phyloP scores from a whole-genome alignment of 176 grass and related monocot genomes.

The Musa schizocarpa region DNA sequence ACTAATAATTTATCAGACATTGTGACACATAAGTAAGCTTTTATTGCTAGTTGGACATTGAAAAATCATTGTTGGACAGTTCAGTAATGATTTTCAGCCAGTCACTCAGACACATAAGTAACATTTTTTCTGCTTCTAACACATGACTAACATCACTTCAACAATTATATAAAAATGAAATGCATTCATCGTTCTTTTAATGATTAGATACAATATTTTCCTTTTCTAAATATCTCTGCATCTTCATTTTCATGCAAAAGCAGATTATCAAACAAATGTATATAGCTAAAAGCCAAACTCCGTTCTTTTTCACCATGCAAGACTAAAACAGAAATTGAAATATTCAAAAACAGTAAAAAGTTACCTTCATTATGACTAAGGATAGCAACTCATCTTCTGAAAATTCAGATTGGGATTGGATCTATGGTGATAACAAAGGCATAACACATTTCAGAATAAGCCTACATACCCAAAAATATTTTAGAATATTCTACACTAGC shows the following conservation, averaged over 20 bases:
- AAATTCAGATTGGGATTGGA: slow-evolving; percentile 81
- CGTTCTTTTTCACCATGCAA: neutral
- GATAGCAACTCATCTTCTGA: slow-evolving; percentile 93
- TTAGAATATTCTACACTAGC: neutral
- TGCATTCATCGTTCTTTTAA: too few relatives aligned
- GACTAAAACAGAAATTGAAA: neutral
- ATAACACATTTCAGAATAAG: neutral
- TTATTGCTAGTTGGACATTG: neutral
- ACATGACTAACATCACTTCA: too few relatives aligned
- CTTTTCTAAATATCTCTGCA: too few relatives aligned
- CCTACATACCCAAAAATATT: too few relatives aligned
- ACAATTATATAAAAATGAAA: too few relatives aligned
- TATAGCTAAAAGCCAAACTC: neutral
- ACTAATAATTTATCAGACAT: too few relatives aligned
- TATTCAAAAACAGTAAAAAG: neutral
- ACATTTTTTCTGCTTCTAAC: too few relatives aligned
- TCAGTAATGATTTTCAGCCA: neutral
- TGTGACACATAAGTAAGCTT: too few relatives aligned
- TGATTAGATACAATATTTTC: too few relatives aligned
- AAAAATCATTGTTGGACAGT: neutral
- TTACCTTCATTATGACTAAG: slow-evolving; percentile 81
- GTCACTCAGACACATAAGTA: neutral
- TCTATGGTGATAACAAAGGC: slow-evolving; percentile 20
- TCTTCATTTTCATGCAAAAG: too few relatives aligned
- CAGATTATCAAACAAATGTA: neutral